Evolutionary conservation across 73 alveolate genomes (phyloP).

Genomic region (Blepharisma japonicum): DNA sequence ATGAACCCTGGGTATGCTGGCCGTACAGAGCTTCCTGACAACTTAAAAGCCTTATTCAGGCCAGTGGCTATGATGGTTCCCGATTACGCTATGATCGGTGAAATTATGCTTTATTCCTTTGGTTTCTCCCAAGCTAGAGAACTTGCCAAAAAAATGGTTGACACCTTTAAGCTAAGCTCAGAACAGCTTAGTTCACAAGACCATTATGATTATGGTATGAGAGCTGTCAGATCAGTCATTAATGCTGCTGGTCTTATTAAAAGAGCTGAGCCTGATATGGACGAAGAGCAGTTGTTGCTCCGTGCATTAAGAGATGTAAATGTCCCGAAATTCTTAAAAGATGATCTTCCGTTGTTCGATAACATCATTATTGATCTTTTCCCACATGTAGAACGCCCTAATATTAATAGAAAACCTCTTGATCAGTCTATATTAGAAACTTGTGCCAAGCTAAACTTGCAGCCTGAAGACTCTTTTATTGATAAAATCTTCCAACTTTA

Average conservation of each 20-base stretch:
- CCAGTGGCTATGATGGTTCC: constrained; percentile 99
- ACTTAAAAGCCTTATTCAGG: constrained; percentile 91
- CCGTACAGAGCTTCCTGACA: constrained; percentile 96
- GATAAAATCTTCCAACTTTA: constrained; percentile 97
- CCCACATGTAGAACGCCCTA: constrained; percentile 97
- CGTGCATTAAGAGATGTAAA: constrained; percentile 98
- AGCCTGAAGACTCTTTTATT: constrained; percentile 89
- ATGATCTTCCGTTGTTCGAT: constrained; percentile 97
- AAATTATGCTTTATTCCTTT: constrained; percentile 99
- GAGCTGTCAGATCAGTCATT: constrained; percentile 99
- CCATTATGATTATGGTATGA: constrained; percentile 99
- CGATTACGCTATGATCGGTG: constrained; percentile 98
- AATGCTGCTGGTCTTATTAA: constrained; percentile 97
- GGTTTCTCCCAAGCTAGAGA: constrained; percentile 97
- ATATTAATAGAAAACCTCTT: constrained; percentile 88
- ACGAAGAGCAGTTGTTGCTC: constrained; percentile 90
- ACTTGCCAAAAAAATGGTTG: constrained; percentile 98
- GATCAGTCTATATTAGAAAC: constrained; percentile 79
- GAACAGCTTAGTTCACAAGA: constrained; percentile 97
- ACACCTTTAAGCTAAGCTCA: constrained; percentile 97
- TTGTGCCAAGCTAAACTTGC: constrained; percentile 68
- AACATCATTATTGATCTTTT: constrained; percentile 96
- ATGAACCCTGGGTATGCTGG: constrained; percentile 99
- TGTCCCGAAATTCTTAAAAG: constrained; percentile 98
- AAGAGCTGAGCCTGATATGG: constrained; percentile 86